These are phyloP conservation scores for Blastomyces gilchristii DNA, from an alignment of 2,329 filamentous ascomycete genomes.

Conservation along the genomic window DNA sequence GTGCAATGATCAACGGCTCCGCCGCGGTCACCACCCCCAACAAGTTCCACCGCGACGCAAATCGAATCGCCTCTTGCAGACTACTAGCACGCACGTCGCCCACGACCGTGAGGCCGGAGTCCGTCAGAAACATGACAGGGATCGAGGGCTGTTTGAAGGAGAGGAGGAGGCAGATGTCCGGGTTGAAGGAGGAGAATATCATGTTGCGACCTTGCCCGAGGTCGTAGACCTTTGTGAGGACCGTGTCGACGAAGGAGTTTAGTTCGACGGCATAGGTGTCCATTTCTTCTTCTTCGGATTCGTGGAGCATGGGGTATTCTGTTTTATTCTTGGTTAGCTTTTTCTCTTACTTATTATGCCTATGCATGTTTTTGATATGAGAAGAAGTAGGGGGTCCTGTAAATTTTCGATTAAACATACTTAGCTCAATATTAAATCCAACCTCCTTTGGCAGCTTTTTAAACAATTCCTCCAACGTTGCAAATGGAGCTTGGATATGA, in stretches of 20 bases:
- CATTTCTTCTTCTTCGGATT: constrained; percentile 89
- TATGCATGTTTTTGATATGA: not conserved
- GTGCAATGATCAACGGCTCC: constrained; percentile 78
- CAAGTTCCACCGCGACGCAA: constrained; percentile 89
- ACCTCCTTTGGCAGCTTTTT: constrained; percentile 67
- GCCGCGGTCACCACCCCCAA: constrained; percentile 84
- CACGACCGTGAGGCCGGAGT: constrained; percentile 69
- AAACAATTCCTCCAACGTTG: constrained; percentile 90
- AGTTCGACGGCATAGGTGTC: constrained; percentile 78
- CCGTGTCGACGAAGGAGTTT: constrained; percentile 84
- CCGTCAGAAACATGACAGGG: constrained; percentile 86
- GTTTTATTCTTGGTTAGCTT: not conserved
- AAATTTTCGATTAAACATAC: constrained; percentile 27
- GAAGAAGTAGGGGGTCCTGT: not conserved
- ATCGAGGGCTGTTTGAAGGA: constrained; percentile 97
- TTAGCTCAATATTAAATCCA: constrained; percentile 98
- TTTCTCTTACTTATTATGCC: not conserved
- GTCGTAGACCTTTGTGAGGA: constrained; percentile 83
- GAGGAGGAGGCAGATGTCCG: constrained; percentile 85
- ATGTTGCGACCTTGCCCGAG: constrained; percentile 73
- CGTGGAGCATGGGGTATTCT: constrained; percentile 94
- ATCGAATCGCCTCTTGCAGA: constrained; percentile 88
- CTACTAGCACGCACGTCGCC: constrained; percentile 85
- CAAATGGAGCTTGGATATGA: constrained; percentile 92
- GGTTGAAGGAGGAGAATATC: constrained; percentile 95